Conservation (phyloP, 345 rosid genomes). For the Eucalyptus tenuipes region DNA sequence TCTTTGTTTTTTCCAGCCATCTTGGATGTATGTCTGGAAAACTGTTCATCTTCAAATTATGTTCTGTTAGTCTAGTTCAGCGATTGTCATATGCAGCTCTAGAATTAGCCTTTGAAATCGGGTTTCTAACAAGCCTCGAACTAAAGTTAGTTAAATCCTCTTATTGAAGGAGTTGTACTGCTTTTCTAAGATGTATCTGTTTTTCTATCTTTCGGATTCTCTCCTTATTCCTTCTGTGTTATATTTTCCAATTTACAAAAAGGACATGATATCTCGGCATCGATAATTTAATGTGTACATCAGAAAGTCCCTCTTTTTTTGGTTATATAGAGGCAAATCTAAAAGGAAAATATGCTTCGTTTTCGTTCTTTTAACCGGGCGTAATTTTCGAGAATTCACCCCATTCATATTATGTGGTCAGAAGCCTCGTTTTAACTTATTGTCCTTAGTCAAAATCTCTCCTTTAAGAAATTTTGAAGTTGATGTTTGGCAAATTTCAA, state of each 20-base stretch:
- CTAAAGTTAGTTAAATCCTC: neutral
- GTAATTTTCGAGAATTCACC: neutral
- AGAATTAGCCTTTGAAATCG: neutral
- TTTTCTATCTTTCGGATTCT: neutral
- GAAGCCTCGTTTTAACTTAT: neutral
- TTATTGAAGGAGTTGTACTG: neutral
- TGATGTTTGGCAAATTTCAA: neutral
- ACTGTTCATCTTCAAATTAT: neutral
- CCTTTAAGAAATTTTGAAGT: neutral
- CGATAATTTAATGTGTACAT: neutral
- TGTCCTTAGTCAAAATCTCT: neutral
- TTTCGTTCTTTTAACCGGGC: rapidly evolving
- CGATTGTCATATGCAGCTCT: neutral
- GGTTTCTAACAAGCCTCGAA: neutral
- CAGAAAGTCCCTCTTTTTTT: neutral
- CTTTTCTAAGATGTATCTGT: neutral
- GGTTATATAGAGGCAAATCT: neutral
- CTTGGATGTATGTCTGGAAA: neutral
- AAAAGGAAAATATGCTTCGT: neutral
- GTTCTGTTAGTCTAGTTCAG: neutral
- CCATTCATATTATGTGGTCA: neutral
- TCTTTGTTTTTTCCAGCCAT: neutral
- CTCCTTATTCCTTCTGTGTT: neutral
- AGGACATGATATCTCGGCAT: neutral
- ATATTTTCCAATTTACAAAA: neutral